Percentiles rank a stretch among this genome's conserved stretches.
These are phyloP conservation scores for Emericellopsis cladophorae DNA, from an alignment of 2,329 filamentous ascomycete species.

Conservation along the genomic window DNA sequence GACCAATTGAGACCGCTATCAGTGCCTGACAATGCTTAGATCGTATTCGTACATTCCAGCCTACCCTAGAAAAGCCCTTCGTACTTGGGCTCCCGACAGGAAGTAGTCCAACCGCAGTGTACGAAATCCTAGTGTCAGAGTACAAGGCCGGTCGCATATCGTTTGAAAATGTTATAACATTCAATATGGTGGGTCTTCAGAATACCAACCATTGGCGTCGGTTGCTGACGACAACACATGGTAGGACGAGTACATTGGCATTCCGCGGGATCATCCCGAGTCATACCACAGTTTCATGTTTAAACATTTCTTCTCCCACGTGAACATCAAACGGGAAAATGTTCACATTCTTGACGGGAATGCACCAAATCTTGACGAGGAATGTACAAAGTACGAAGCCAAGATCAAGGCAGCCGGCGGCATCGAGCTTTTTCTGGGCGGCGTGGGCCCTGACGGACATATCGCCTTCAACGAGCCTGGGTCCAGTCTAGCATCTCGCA, in stretches of 20 bases:
- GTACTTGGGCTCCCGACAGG: slow-evolving; percentile 76
- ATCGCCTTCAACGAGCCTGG: slow-evolving; percentile 88
- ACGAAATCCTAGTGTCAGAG: slow-evolving; percentile 59
- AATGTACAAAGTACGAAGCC: slow-evolving; percentile 69
- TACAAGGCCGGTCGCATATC: slow-evolving; percentile 65
- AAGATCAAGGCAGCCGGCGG: slow-evolving; percentile 63
- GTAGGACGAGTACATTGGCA: slow-evolving; percentile 71
- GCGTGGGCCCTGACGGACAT: slow-evolving; percentile 76
- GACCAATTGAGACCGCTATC: too few relatives aligned
- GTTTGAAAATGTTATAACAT: slow-evolving; percentile 80
- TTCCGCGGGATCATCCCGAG: slow-evolving; percentile 71
- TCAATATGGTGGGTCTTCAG: slow-evolving; percentile 52
- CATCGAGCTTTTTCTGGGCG: slow-evolving; percentile 80
- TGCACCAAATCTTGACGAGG: slow-evolving; percentile 58
- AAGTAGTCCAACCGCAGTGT: slow-evolving; percentile 67
- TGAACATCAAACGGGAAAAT: slow-evolving; percentile 69
- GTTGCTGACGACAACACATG: neutral
- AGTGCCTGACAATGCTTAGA: too few relatives aligned
- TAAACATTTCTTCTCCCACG: slow-evolving; percentile 78
- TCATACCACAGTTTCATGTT: slow-evolving; percentile 92
- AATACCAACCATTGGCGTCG: neutral
- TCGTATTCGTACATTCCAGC: slow-evolving; percentile 62
- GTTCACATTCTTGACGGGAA: slow-evolving; percentile 80
- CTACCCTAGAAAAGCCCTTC: slow-evolving; percentile 61
- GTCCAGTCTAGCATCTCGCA: slow-evolving; percentile 63